Base-by-base conservation (phyloP, 768 basidiomycete genomes). In the Chlorophyllum brunneum region DNA sequence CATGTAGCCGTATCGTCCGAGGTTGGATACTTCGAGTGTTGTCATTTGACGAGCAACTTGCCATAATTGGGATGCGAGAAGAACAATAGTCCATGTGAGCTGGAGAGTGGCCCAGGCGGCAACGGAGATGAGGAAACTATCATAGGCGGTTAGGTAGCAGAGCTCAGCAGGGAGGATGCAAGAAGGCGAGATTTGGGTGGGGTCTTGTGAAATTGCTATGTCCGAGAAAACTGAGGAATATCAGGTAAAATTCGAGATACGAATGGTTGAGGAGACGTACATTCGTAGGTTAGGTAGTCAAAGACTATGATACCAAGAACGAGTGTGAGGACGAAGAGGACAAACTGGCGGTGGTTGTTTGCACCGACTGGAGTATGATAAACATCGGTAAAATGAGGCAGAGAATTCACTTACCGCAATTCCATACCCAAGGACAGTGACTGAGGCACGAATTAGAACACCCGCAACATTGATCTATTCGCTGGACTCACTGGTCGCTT, bases 381-480 rank as follows among this genome's bases (percentile, higher is more conserved):
- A 58, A 43, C 23, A 39, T 18, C 15, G 2, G 3, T 26, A 16
- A 3, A 40, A 8, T 3, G 13, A 10, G 20, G 2, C 24, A 16
- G 4, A 8, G 37, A 37, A 48, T 26, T 13, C 27, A 68, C 87
- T 23, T 64, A 92, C 92, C 84, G 66, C 95, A 98, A 69, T 98
- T 98, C 95, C 95, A 99, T 13, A 98, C 86, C 97, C 97, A 99
- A 1, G 95, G 97, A 60, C 97, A 98, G 61, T 99, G 95, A 61
- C 94, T 95, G 41, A 48, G 24, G 37, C 7, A 4, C 40, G 9
- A 42, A 18, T 22, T 60, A 54, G 52, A 40, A 4, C 11, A 13
- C 16, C 11, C 13, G 5, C 6, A 36, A 36, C n/a, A n/a, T 7
- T 8, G 9, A 36, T 36, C 16, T 11, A 5, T 16, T 18, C 16